These are phyloP conservation scores for Cyberlindnera sargentensis DNA, from an alignment of 805 yeast species.

Conservation along the genomic window DNA sequence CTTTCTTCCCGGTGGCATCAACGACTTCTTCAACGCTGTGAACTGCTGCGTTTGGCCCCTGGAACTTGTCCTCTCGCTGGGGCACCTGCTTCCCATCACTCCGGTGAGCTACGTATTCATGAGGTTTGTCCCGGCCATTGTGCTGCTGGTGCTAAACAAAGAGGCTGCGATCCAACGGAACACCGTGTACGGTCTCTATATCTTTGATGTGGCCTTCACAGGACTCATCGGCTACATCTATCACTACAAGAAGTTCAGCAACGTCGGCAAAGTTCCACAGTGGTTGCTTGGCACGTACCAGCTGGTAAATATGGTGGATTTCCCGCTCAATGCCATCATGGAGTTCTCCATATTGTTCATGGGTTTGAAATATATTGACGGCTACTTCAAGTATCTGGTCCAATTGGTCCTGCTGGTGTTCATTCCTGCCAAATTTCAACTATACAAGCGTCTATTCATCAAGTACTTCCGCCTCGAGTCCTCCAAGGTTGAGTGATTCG, in stretches of 20 bases:
- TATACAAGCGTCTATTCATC: slow-evolving; percentile 11
- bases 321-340: slow-evolving; percentile 8
- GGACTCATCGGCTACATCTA: slow-evolving; percentile 13
- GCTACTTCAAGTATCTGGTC: background rate
- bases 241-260: slow-evolving; percentile 11
- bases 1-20: slow-evolving; percentile 66
- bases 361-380: slow-evolving; percentile 9
- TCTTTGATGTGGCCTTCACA: slow-evolving; percentile 4
- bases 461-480: slow-evolving; percentile 8
- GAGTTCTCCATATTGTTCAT: slow-evolving; percentile 18
- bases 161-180: slow-evolving; percentile 11
- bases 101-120: slow-evolving; percentile 4
- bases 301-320: slow-evolving; percentile 5
- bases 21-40: slow-evolving; percentile 42
- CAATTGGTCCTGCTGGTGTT: slow-evolving; percentile 10
- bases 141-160: background rate
- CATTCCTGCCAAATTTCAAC: slow-evolving; percentile 14
- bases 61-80: slow-evolving; percentile 7
- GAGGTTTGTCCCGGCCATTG: slow-evolving; percentile 3
- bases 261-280: slow-evolving; percentile 8
- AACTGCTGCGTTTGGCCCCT: background rate
- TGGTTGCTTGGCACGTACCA: slow-evolving; percentile 4
- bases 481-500: slow-evolving; percentile 8
- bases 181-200: slow-evolving; percentile 9
- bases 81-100: slow-evolving; percentile 8